Base-by-base conservation (phyloP, 148 eudicot species). In the Rhododendron griersonianum region DNA sequence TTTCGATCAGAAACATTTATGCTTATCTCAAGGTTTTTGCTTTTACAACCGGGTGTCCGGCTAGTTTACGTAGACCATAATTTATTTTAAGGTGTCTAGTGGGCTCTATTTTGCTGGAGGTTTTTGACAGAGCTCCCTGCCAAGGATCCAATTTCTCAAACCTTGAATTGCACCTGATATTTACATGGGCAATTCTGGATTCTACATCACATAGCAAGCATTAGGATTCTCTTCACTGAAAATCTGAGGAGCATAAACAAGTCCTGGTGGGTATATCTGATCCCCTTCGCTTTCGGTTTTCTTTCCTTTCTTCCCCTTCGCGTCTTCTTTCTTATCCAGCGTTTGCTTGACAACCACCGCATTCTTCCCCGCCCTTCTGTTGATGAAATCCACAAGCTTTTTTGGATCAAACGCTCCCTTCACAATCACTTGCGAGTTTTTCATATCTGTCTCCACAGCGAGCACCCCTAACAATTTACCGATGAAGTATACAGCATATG, bases 201-300 rank as follows among this genome's bases (percentile, higher is more conserved):
- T 85, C 83, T 84, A 93, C 93, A 93, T 91, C 1, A 91, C 69
- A 15, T 86, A 89, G 59, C 93, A 92, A 5, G 87, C 83, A 88
- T 89, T 87, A 8, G 90, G 84, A 71, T 90, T 90, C 65, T 93
- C 95, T 33, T 93, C 94, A 81, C 86, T 93, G 39, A 92, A 83
- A 33, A 91, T 21, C 11, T 91, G 89, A 77, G 92, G 87, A 10
- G 88, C 90, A 13, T 84, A 83, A 11, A 87, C 80, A 19, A 86
- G 82, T 2, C 88, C 87, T 0, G 76, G 53, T 9, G 84, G 84
- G 73, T 83, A 57, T 51, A 83, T 86, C 33, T 51, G 82, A 81
- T 35, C 63, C 7, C 10, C 50, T 51, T 44, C 76, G 10, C 19
- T 44, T 0, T 23, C 51, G 14, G 30, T 51, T 63, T 69, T 69